Percentiles rank a stretch among this genome's conserved stretches.
phyloP scores from a whole-genome alignment of 495 filamentous ascomycete species.

The Penicillium riverlandense region DNA sequence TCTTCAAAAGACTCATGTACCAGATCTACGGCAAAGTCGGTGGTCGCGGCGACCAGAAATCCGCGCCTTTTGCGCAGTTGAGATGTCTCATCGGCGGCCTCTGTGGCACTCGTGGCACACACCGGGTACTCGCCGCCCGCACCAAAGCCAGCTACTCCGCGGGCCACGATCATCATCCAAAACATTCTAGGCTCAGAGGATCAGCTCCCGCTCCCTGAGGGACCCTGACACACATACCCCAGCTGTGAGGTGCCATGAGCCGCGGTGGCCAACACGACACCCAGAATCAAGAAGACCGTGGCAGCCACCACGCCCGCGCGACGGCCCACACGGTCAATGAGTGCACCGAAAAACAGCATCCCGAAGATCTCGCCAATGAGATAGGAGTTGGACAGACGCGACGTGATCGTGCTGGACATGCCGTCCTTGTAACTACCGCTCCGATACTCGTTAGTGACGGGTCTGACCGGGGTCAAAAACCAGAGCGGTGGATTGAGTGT shows the following conservation, averaged over 20 bases:
- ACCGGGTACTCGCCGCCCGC: conserved; percentile 44
- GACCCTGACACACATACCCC: conserved; percentile 5
- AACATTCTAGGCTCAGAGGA: conserved; percentile 27
- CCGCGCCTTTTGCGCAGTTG: conserved; percentile 19
- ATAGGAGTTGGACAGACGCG: conserved; percentile 25
- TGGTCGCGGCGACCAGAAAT: conserved; percentile 24
- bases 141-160: conserved; percentile 47
- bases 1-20: conserved; percentile 1
- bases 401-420: conserved; percentile 28
- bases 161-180: conserved; percentile 48
- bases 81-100: conserved; percentile 37
- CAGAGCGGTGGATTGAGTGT: no score
- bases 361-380: conserved; percentile 29
- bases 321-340: conserved; percentile 25
- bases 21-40: conserved; percentile 26
- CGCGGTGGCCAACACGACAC: conserved; percentile 22
- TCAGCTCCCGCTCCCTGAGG: no score
- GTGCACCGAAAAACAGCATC: conserved; percentile 26
- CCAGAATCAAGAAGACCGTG: conserved; percentile 20
- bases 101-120: conserved; percentile 34
- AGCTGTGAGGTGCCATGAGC: conserved; percentile 20
- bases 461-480: no score
- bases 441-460: no score
- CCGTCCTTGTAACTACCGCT: conserved; percentile 14
- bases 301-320: conserved; percentile 19